Evolutionary conservation across 1,284 basidiomycete species (phyloP), one percentile per base, ranked within the genome.

Genomic region (Rhodotorula sp.): DNA sequence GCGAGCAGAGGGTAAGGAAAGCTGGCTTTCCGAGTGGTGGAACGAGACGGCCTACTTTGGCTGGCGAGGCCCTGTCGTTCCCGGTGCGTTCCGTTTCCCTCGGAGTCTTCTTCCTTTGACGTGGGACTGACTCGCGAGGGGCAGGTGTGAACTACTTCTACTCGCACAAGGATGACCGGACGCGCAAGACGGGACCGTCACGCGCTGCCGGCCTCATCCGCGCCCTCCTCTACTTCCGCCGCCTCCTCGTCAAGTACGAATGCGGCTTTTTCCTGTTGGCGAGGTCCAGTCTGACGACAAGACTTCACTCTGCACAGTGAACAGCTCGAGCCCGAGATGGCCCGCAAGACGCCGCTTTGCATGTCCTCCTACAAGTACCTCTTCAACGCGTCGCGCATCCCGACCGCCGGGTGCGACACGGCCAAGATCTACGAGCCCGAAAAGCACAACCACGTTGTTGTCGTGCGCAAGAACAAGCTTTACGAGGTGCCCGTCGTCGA

Each of bases 11-110:
- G 80, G 80, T 34, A 82, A 81, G 70, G 87, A 87, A 77, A 95
- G 86, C 84, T 99, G 96, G 96, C 86, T 99, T 48, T 86, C 87
- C 66, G 93, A 97, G 69, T 99, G 96, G 96, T 99, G 96, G 96
- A 97, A 98, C 82, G 92, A 97, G 55, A 87, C 82, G 14, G 95
- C 94, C 41, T 86, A 86, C 80, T 83, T 84, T 81, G 72, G 74
- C n/a, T 77, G 71, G 70, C 53, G 92, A 60, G 92, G 81, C 57
- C 80, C 80, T 25, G 79, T 82, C 25, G 82, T 82, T 2, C 82
- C 82, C 34, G 75, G 75, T 77, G 16, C 41, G 74, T 54, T 42
- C 41, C 10, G 14, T 52, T 12, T 41, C 44, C 23, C 13, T 56
- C 16, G 23, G 5, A 42, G 12, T n/a, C 7, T 23, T 14, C 19